Base-by-base conservation (phyloP, 805 yeast species). In the Jamesozyma hellenica region DNA sequence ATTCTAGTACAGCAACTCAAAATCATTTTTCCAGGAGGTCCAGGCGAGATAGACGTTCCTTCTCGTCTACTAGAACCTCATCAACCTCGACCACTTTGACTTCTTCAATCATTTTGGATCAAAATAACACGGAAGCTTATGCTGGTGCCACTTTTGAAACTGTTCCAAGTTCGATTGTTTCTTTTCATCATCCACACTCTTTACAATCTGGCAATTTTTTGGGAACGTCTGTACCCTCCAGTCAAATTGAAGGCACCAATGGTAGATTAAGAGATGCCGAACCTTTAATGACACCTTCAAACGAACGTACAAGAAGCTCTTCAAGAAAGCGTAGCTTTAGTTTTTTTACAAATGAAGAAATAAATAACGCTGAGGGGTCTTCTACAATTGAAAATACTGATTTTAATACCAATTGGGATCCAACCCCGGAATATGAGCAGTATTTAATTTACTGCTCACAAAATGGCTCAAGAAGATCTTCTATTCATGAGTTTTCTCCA, bases 321-420 rank as follows among this genome's bases (percentile, higher is more conserved):
- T 63, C 67, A 14, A 44, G 55, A 14, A 50, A 51, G n/a, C 54
- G 61, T 12, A 67, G 78, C 40, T 90, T 92, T 64, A 73, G 77
- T 44, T 90, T 88, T 57, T 90, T 90, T 61, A 77, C 90, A 10
- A 68, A 81, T 4, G 85, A 82, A 41, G 92, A 86, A 48, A 79
- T 90, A 34, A 88, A 82, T 51, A 68, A 72, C 37, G 96, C 97
- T 0, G 92, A 83, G 39, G 96, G 96, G 35, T 71, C 90, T 1
- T 83, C 96, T 2, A 80, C 90, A 2, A 56, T 80, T 48, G 83
- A 78, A 45, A 71, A 74, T 49, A 73, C 82, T 17, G 92, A 82
- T 54, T 82, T 78, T 52, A 80, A 82, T 53, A 77, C 84, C 7
- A 70, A 75, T 48, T 82, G 92, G 82, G 87, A 82, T 46, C 68